Conservation (phyloP, 116 monocot genomes). For the Iris pallida region DNA sequence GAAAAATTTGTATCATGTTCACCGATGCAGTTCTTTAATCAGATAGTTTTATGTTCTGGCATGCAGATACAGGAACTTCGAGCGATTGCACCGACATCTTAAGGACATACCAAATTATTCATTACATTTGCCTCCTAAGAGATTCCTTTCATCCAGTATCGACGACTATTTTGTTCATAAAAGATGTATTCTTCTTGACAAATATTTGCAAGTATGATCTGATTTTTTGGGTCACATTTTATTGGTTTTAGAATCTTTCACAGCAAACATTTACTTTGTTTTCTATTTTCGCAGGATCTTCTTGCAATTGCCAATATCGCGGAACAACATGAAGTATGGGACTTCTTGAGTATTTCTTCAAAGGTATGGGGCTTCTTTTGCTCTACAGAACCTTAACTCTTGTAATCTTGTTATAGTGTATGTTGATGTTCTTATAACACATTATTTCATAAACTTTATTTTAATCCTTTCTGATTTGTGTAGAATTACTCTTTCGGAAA, state of each 20-base stretch:
- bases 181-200: constrained; percentile 85
- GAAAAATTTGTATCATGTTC: no score
- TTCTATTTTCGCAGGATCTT: constrained; percentile 47
- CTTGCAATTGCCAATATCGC: constrained; percentile 83
- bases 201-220: constrained; percentile 79
- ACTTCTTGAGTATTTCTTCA: constrained; percentile 75
- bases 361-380: constrained; percentile 41
- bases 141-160: constrained; percentile 81
- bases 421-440: neutral
- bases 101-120: constrained; percentile 89
- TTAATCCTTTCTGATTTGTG: constrained; percentile 18
- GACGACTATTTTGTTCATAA: constrained; percentile 86
- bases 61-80: constrained; percentile 87
- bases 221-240: neutral
- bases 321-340: constrained; percentile 96
- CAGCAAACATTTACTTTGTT: constrained; percentile 1
- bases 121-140: constrained; percentile 84
- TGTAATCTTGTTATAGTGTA: neutral
- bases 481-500: constrained; percentile 93
- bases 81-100: constrained; percentile 75
- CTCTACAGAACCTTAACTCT: no score
- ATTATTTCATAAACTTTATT: neutral
- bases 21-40: no score
- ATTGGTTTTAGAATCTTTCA: neutral
- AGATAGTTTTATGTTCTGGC: neutral